phyloP scores from a whole-genome alignment of 2,329 filamentous ascomycete species.

The Diaporthe eres region DNA sequence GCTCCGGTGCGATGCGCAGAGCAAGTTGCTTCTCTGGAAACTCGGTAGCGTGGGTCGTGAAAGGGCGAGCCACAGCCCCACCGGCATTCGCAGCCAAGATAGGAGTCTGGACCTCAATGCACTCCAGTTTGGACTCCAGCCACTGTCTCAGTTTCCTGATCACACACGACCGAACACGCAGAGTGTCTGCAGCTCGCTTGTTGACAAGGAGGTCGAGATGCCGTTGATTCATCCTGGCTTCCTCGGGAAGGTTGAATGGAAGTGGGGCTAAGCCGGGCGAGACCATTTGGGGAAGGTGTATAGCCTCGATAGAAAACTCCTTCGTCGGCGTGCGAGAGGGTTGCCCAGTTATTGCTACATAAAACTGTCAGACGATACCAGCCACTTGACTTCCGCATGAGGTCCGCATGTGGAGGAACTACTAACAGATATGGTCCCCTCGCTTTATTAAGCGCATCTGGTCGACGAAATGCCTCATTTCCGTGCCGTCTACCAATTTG shows the following conservation, averaged over 20 bases:
- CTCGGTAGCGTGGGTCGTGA: slow-evolving; percentile 84
- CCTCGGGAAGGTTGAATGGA: slow-evolving; percentile 79
- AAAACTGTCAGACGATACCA: slow-evolving; percentile 35
- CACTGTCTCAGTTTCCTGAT: slow-evolving; percentile 80
- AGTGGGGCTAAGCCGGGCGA: slow-evolving; percentile 85
- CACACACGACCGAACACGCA: slow-evolving; percentile 82
- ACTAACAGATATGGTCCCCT: slow-evolving; percentile 88
- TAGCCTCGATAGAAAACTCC: slow-evolving; percentile 81
- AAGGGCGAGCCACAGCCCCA: slow-evolving; percentile 90
- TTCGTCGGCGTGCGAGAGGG: slow-evolving; percentile 80
- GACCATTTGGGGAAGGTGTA: slow-evolving; percentile 77
- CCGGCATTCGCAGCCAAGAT: slow-evolving; percentile 86
- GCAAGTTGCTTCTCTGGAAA: slow-evolving; percentile 80
- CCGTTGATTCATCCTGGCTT: slow-evolving; percentile 81
- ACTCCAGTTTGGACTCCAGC: slow-evolving; percentile 53
- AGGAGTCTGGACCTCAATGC: slow-evolving; percentile 85
- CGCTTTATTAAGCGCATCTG: slow-evolving; percentile 78
- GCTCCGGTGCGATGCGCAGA: slow-evolving; percentile 90
- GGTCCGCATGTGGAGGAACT: slow-evolving; percentile 53
- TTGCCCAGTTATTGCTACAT: slow-evolving; percentile 75
- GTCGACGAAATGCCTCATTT: slow-evolving; percentile 65
- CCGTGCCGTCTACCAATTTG: slow-evolving; percentile 56
- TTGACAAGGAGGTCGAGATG: slow-evolving; percentile 91
- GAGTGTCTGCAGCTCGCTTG: slow-evolving; percentile 73
- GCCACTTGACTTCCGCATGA: slow-evolving; percentile 41